Conservation (phyloP, 208 protist genomes). For the Phytomonas francai region DNA sequence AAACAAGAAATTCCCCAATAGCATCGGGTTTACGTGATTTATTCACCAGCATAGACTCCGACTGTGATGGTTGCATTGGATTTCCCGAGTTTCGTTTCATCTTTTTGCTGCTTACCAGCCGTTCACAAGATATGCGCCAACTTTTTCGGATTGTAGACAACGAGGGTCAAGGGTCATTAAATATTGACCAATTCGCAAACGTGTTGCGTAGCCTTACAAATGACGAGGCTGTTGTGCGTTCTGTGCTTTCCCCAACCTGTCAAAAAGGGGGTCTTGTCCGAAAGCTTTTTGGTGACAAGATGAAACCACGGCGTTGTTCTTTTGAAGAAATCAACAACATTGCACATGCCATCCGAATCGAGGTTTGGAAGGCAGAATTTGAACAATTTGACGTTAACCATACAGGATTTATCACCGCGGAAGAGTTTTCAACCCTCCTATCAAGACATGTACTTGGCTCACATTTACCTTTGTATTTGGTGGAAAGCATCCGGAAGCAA, state of each 20-base stretch:
- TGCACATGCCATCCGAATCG: slow-evolving; percentile 45
- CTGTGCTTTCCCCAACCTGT: slow-evolving; percentile 26
- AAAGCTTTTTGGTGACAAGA: slow-evolving; percentile 49
- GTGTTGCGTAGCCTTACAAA: slow-evolving; percentile 62
- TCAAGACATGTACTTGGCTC: slow-evolving; percentile 72
- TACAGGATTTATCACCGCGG: slow-evolving; percentile 41
- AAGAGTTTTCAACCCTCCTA: slow-evolving; percentile 71
- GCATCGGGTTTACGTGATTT: slow-evolving; percentile 32
- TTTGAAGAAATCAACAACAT: slow-evolving; percentile 39
- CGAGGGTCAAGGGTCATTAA: slow-evolving; percentile 37
- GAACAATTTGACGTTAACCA: slow-evolving; percentile 50
- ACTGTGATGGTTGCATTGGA: slow-evolving; percentile 69
- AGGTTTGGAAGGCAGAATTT: slow-evolving; percentile 82
- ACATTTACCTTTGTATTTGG: slow-evolving; percentile 79
- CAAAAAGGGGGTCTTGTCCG: slow-evolving; percentile 48
- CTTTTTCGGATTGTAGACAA: slow-evolving; percentile 63
- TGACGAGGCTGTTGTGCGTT: slow-evolving; percentile 35
- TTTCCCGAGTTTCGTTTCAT: slow-evolving; percentile 79
- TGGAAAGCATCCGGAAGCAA: slow-evolving; percentile 72
- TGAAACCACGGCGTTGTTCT: slow-evolving; percentile 25
- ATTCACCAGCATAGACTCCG: slow-evolving; percentile 70
- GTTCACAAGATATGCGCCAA: slow-evolving; percentile 33
- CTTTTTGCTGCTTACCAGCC: slow-evolving; percentile 67
- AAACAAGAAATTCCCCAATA: slow-evolving; percentile 15
- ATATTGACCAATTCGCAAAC: slow-evolving; percentile 60